phyloP scores from a whole-genome alignment of 352 stramenopile species.

The Pythium sp. region DNA sequence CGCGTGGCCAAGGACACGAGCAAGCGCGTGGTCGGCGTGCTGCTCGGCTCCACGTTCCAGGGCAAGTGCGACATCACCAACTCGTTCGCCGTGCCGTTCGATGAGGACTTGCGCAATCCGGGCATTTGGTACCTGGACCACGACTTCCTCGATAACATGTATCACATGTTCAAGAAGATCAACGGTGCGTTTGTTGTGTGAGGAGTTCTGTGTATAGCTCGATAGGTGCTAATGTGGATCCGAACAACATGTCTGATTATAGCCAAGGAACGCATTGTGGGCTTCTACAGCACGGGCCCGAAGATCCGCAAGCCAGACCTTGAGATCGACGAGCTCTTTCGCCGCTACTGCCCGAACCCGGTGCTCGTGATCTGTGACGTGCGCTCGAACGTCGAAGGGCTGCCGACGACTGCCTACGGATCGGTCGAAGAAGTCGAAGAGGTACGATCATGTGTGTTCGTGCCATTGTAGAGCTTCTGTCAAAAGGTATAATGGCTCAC shows the following conservation, averaged over 20 bases:
- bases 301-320: slow-evolving; percentile 95
- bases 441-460: slow-evolving; percentile 21
- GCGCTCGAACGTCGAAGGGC: slow-evolving; percentile 90
- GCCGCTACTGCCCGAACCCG: slow-evolving; percentile 92
- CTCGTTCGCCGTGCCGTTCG: slow-evolving; percentile 96
- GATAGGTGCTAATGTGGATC: not conserved
- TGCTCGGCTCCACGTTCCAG: slow-evolving; percentile 95
- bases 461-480: no score
- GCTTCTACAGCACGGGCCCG: slow-evolving; percentile 98
- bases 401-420: slow-evolving; percentile 98
- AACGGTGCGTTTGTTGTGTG: slow-evolving; percentile 51
- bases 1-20: slow-evolving; percentile 97
- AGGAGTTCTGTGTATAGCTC: not conserved
- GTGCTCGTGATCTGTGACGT: slow-evolving; percentile 99
- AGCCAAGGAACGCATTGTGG: slow-evolving; percentile 97
- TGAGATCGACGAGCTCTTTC: slow-evolving; percentile 94
- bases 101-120: slow-evolving; percentile 97
- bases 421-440: slow-evolving; percentile 97
- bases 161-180: slow-evolving; percentile 94
- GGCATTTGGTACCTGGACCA: slow-evolving; percentile 99
- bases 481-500: not conserved
- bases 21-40: slow-evolving; percentile 98
- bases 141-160: slow-evolving; percentile 99
- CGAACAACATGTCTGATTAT: not conserved
- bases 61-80: slow-evolving; percentile 94